Conservation (phyloP, 306 rosid genomes). For the Malus sieversii region DNA sequence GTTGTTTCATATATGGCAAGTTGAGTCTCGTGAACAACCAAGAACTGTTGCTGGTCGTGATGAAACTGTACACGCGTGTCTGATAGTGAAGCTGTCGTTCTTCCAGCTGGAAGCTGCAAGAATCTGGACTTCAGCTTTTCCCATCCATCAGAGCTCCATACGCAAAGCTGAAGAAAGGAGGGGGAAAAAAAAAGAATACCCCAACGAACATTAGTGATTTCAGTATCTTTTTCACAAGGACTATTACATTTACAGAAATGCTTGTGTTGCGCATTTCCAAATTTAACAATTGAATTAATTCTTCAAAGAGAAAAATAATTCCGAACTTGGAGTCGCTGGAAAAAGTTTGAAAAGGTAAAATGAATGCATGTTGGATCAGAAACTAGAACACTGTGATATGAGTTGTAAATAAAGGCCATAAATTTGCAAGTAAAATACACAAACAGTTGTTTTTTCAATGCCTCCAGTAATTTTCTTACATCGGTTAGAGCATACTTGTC, state of each 20-base stretch:
- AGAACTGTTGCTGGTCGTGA: conserved; percentile 79
- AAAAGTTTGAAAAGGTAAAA: not conserved
- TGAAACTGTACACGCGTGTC: conserved; percentile 94
- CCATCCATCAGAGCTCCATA: conserved; percentile 93
- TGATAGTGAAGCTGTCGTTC: conserved; percentile 62
- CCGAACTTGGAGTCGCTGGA: not conserved
- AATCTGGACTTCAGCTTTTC: conserved; percentile 78
- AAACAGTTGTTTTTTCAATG: not conserved
- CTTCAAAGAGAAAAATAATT: not conserved
- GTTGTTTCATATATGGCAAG: conserved; percentile 84
- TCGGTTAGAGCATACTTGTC: not conserved
- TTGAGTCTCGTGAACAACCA: conserved; percentile 93
- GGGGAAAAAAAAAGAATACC: not conserved
- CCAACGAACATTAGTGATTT: not conserved
- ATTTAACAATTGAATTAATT: not conserved
- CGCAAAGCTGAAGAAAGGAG: conserved; percentile 49
- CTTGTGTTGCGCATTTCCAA: not conserved
- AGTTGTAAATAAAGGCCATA: not conserved
- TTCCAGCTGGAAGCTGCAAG: conserved; percentile 84
- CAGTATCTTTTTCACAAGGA: not conserved
- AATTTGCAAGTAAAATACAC: not conserved
- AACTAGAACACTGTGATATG: not conserved
- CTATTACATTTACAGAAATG: not conserved
- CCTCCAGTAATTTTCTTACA: not conserved
- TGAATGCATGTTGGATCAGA: not conserved